Base-by-base conservation (phyloP, 371 early-diverging fungal species). In the Blastocladiella emersonii region DNA sequence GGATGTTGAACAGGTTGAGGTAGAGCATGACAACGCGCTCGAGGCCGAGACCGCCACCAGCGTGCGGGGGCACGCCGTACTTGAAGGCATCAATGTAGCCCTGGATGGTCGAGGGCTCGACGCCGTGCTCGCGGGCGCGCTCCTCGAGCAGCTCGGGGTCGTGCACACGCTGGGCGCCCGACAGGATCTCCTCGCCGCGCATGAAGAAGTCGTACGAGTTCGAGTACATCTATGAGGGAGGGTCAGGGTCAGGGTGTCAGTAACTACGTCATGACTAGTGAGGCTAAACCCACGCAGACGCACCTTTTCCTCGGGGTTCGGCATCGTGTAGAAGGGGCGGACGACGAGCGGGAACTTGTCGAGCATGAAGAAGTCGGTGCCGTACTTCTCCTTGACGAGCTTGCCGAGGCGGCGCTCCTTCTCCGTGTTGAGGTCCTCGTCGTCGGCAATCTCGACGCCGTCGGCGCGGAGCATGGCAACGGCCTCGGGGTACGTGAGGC, bases 201-300 rank as follows among this genome's bases (percentile, higher is more conserved):
- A 99, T 86, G 80, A 99, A 99, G 78, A 99, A 97, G 83, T 99
- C 99, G 76, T 98, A 99, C 32, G 98, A 98, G 87, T 98, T 96
- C 68, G 97, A 92, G 79, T 93, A 95, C 62, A 82, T 82, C 76
- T 80, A 71, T 53, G n/a, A 59, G 12, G 27, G 8, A 56, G 7
- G 30, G 32, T 39, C 13, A n/a, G n/a, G 21, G 35, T 64, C 21
- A 27, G 30, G 21, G 32, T 36, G 41, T 15, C 55, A 23, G 37
- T 66, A 19, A 15, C 4, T 30, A 62, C 43, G 21, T 61, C 45
- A 19, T 10, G 25, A 17, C n/a, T 44, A 21, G 37, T 48, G 3
- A 39, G 8, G 39, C 8, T 13, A 39, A 39, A 39, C 8, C 5
- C 23, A 56, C 2, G 17, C 2, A 19, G 17, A 61, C 66, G 48